Base-by-base conservation (phyloP, 495 filamentous ascomycete species). In the Aeminium ludgeri region DNA sequence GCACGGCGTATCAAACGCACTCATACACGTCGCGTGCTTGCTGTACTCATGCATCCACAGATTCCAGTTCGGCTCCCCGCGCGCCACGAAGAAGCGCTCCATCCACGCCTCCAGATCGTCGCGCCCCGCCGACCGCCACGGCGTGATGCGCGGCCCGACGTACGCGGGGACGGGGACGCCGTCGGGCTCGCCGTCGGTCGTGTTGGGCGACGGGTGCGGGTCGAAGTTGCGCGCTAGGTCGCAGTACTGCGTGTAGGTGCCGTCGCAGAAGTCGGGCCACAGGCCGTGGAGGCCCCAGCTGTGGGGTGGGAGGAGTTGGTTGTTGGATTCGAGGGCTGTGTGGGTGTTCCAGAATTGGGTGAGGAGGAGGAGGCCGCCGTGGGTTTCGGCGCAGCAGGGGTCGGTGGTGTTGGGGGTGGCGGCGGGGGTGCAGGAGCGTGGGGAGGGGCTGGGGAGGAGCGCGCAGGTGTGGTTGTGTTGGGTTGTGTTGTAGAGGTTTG, bases 21-120 rank as follows among this genome's bases (percentile, higher is more conserved):
- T 65, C 53, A 55, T 69, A 61, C 68, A 72, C 10, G 67, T 72
- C 6, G 59, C 68, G 50, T 72, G 68, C 56, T 72, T 72, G 54
- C 55, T 60, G 53, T 69, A 72, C 43, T 72, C 68, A 54, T 70
- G 67, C 30, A 50, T 66, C 68, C 68, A 72, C 52, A 72, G 59
- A 18, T 61, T 59, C 19, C 49, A 38, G 54, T 62, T 70, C 2
- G 62, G 61, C 11, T 53, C 44, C 45, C 49, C 55, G 43, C 60
- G 62, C 36, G 50, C 55, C 36, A 66, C 61, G 66, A 65, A 69
- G 57, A 56, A 64, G 35, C 63, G 63, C 40, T 66, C 63, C 67
- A 70, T 72, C 49, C 59, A 72, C 2, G 49, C 58, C 1, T 69
- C 53, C 0, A 72, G 53, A 51, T 68, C 68, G 15, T 52, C n/a